Evolutionary conservation across 192 early-diverging fungal species (phyloP).

Genomic region (Coemansia umbellata): DNA sequence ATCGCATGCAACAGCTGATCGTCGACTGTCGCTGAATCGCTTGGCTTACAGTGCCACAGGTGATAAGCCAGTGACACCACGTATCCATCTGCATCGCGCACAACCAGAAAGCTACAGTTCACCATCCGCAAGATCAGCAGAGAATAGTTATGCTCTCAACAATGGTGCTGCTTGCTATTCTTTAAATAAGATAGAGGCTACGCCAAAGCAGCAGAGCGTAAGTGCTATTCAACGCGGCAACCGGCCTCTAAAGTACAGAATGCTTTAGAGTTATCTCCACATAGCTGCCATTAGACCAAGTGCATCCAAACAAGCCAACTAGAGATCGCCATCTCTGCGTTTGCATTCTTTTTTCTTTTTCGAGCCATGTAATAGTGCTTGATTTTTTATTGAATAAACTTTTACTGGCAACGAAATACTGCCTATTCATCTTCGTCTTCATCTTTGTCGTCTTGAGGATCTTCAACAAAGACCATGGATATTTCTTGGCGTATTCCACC

Average conservation of each 20-base stretch:
- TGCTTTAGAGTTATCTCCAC: constrained; percentile 3
- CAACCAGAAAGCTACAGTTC: background rate
- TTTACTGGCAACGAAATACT: too few relatives aligned
- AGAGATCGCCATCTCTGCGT: too few relatives aligned
- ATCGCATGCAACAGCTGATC: background rate
- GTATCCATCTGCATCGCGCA: constrained; percentile 3
- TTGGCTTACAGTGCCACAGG: background rate
- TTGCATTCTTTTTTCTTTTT: too few relatives aligned
- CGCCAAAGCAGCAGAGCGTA: too few relatives aligned
- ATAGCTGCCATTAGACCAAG: too few relatives aligned
- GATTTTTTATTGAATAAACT: too few relatives aligned
- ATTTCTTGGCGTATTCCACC: constrained; percentile 35
- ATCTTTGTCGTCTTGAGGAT: background rate
- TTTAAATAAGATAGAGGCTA: too few relatives aligned
- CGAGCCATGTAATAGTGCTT: too few relatives aligned
- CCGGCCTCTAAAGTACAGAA: background rate
- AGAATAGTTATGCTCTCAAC: background rate
- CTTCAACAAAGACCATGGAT: constrained; percentile 38
- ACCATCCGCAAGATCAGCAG: background rate
- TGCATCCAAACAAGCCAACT: background rate
- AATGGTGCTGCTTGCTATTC: background rate
- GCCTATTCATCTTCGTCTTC: constrained; percentile 5
- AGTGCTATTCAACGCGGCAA: background rate
- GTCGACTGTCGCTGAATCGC: background rate
- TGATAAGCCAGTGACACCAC: constrained; percentile 17